phyloP scores from a whole-genome alignment of 345 rosid species.

The Sonneratia caseolaris region DNA sequence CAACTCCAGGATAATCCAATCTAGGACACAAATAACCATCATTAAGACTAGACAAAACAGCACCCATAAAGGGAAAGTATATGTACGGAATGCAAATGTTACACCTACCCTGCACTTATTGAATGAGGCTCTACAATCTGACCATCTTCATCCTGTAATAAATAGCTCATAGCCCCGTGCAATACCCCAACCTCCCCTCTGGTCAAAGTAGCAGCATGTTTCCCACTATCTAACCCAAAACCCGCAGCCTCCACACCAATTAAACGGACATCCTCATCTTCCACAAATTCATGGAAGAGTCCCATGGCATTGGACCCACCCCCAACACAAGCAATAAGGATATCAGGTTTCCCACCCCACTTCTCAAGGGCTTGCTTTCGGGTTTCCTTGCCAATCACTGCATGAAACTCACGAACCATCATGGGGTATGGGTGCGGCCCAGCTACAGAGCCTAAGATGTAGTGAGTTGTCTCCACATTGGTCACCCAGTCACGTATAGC shows the following conservation, averaged over 20 bases:
- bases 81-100: not conserved
- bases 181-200: slow-evolving; percentile 83
- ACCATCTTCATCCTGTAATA: slow-evolving; percentile 86
- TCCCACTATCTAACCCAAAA: slow-evolving; percentile 80
- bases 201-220: slow-evolving; percentile 90
- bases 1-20: slow-evolving; percentile 97
- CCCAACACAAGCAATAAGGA: slow-evolving; percentile 84
- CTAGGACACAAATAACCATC: slow-evolving; percentile 22
- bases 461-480: slow-evolving; percentile 89
- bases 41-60: not conserved
- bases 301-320: slow-evolving; percentile 97
- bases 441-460: slow-evolving; percentile 86
- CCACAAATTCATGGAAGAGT: slow-evolving; percentile 81
- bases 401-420: slow-evolving; percentile 95
- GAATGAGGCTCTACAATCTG: slow-evolving; percentile 92
- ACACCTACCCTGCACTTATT: slow-evolving; percentile 69
- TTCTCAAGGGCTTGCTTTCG: slow-evolving; percentile 76
- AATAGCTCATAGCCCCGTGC: slow-evolving; percentile 98
- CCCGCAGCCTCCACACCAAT: slow-evolving; percentile 98
- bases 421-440: slow-evolving; percentile 97
- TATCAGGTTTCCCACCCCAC: slow-evolving; percentile 97
- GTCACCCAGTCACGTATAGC: slow-evolving; percentile 94
- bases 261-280: slow-evolving; percentile 66
- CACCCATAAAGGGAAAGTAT: not conserved
- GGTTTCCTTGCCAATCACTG: slow-evolving; percentile 82